Percentiles rank a stretch among this genome's conserved stretches.
Conservation (phyloP, 257 asterid species). For the Solanum pennellii region DNA sequence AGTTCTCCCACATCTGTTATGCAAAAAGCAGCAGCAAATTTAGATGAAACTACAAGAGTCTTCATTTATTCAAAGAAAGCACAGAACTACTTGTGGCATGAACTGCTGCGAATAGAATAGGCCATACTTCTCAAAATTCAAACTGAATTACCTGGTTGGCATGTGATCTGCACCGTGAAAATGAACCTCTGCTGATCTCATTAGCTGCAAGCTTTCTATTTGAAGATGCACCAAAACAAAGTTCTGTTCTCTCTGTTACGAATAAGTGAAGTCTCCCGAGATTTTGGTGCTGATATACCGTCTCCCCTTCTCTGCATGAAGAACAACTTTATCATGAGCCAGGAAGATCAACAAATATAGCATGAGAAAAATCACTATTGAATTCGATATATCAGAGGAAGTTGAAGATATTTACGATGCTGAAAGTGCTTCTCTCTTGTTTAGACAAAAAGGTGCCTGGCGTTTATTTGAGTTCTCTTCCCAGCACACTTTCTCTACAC, state of each 20-base stretch:
- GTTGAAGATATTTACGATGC: conserved; percentile 32
- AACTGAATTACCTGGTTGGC: conserved; percentile 54
- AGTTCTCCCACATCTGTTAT: conserved; percentile 76
- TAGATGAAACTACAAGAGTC: background rate
- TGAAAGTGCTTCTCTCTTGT: conserved; percentile 38
- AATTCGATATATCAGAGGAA: background rate
- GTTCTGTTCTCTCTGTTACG: conserved; percentile 27
- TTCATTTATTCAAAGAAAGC: background rate
- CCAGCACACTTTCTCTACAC: conserved; percentile 74
- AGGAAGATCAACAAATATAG: background rate
- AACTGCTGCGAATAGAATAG: background rate
- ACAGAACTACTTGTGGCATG: background rate
- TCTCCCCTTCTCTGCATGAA: conserved; percentile 41
- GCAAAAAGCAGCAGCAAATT: background rate
- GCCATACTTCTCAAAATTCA: background rate
- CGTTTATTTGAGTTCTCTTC: conserved; percentile 19
- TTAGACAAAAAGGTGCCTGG: conserved; percentile 52
- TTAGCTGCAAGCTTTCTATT: conserved; percentile 48
- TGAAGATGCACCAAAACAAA: conserved; percentile 68
- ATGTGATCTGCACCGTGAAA: conserved; percentile 57
- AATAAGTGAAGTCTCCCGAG: conserved; percentile 40
- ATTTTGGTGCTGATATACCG: conserved; percentile 7
- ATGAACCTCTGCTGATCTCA: conserved; percentile 47
- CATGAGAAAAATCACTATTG: background rate
- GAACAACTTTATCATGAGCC: background rate